A percentile compares a stretch with the other conserved stretches of the same genome.
Conservation (phyloP, 2,329 filamentous ascomycete genomes). For the Colletotrichum viniferum region DNA sequence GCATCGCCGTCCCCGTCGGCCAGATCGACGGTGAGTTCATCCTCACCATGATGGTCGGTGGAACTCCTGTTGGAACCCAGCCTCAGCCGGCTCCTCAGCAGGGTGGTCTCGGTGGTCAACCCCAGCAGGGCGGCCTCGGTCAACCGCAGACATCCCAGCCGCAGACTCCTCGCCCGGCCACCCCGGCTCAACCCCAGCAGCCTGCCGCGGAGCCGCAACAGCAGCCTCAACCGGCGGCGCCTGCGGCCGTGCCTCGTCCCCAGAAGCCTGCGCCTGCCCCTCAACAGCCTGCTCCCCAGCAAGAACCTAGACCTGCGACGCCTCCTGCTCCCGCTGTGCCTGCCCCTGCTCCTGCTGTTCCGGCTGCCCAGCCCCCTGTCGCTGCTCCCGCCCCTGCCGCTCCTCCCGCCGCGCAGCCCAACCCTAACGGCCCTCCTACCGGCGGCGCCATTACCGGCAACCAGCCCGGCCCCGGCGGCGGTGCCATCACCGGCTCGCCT, state of each 20-base stretch:
- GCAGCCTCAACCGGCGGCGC: neutral
- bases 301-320: neutral
- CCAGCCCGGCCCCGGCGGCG: constrained; percentile 1
- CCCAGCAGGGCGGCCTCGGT: neutral
- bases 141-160: neutral
- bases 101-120: neutral
- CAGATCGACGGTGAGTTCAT: constrained; percentile 27
- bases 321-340: neutral
- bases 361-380: neutral
- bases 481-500: neutral
- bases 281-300: neutral
- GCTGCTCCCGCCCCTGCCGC: neutral
- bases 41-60: constrained; percentile 23
- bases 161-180: neutral
- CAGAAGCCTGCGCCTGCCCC: neutral
- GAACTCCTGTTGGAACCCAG: constrained; percentile 10
- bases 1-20: constrained; percentile 24
- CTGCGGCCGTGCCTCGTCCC: neutral
- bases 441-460: constrained; percentile 6
- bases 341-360: neutral
- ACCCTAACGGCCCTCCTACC: neutral
- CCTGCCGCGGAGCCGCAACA: neutral
- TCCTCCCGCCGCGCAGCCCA: neutral
- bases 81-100: constrained; percentile 1
- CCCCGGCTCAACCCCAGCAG: neutral